phyloP scores from a whole-genome alignment of 108 stramenopile genomes.

The Stephanodiscus minutulus region DNA sequence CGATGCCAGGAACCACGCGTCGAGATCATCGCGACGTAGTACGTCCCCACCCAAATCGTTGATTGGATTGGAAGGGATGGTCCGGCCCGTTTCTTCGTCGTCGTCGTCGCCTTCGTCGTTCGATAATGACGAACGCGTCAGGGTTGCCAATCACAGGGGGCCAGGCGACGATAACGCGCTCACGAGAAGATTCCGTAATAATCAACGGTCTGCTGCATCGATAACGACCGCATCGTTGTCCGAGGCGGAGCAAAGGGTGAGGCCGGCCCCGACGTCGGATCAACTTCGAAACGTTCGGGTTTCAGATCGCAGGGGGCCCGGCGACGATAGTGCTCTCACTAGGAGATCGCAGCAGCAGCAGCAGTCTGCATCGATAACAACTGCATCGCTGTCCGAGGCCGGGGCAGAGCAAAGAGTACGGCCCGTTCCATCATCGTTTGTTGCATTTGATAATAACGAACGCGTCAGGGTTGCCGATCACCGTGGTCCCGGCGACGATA shows the following conservation, averaged over 20 bases:
- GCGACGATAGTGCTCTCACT: not conserved
- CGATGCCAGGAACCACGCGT: not conserved
- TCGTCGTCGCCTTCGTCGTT: not conserved
- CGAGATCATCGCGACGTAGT: not conserved
- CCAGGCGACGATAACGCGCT: not conserved
- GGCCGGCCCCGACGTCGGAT: not conserved
- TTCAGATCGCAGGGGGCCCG: not conserved
- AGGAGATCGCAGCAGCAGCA: not conserved
- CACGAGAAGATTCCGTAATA: not conserved
- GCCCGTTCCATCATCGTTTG: not conserved
- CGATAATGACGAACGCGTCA: not conserved
- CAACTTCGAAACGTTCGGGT: not conserved
- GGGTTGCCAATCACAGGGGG: constrained; percentile 6
- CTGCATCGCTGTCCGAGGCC: not conserved
- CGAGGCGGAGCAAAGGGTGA: not conserved
- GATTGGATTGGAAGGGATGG: not conserved
- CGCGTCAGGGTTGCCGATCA: constrained; percentile 2
- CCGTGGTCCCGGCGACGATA: constrained; percentile 10
- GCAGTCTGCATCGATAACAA: not conserved
- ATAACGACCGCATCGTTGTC: not conserved
- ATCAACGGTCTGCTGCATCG: not conserved
- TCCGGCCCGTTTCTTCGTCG: not conserved
- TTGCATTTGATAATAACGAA: not conserved
- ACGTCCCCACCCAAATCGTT: not conserved
- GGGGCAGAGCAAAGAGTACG: not conserved